These are phyloP conservation scores for Scheffersomyces lignosus DNA, from an alignment of 805 yeast species.

Conservation along the genomic window DNA sequence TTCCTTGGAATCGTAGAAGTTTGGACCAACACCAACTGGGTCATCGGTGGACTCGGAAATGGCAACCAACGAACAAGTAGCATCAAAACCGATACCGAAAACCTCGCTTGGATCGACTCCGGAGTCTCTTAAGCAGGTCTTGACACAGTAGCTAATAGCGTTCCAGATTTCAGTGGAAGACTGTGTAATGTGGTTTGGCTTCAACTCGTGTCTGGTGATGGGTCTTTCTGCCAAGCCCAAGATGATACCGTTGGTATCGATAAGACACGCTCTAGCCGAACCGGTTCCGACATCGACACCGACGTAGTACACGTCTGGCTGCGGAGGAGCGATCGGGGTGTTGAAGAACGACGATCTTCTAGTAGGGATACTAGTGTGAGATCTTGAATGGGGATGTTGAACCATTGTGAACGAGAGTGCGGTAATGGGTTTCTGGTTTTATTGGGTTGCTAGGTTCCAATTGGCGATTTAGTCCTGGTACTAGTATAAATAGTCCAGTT, in stretches of 20 bases:
- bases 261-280: slow-evolving; percentile 91
- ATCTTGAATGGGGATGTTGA: slow-evolving; percentile 32
- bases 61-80: slow-evolving; percentile 92
- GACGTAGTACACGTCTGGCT: slow-evolving; percentile 55
- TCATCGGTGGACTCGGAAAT: slow-evolving; percentile 60
- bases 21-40: slow-evolving; percentile 92
- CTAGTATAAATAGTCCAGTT: too few relatives aligned
- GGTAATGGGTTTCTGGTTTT: slow-evolving; percentile 1
- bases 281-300: slow-evolving; percentile 99
- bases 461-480: slow-evolving; percentile 1
- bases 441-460: slow-evolving; percentile 1
- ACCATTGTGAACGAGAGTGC: slow-evolving; percentile 22
- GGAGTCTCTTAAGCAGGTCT: slow-evolving; percentile 69
- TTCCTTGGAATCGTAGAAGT: slow-evolving; percentile 68
- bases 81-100: slow-evolving; percentile 93
- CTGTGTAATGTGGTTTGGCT: slow-evolving; percentile 77
- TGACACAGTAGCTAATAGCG: slow-evolving; percentile 79
- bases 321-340: slow-evolving; percentile 31
- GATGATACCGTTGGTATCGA: slow-evolving; percentile 81
- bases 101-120: slow-evolving; percentile 67
- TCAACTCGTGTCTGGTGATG: slow-evolving; percentile 72
- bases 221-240: slow-evolving; percentile 77
- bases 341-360: slow-evolving; percentile 41
- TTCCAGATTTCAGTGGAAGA: slow-evolving; percentile 91
- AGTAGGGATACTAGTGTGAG: slow-evolving; percentile 40